A percentile compares a stretch with the other conserved stretches of the same genome.
Evolutionary conservation across 2,329 filamentous ascomycete genomes (phyloP).

Genomic region (Diplodia scrobiculata): DNA sequence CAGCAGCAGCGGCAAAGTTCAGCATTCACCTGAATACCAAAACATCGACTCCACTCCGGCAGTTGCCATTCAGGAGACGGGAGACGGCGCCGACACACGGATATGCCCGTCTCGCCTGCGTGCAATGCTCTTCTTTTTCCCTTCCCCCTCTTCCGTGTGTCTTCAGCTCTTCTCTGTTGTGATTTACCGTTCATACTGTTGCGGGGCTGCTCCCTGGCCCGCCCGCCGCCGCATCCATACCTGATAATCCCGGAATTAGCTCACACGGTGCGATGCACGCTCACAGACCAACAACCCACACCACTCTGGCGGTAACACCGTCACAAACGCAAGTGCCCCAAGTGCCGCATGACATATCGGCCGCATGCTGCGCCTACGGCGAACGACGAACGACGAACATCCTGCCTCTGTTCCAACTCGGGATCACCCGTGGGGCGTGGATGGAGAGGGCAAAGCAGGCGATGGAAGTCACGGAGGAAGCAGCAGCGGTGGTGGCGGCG

Average conservation of each 20-base stretch:
- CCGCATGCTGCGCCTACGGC: not conserved
- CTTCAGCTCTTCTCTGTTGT: not conserved
- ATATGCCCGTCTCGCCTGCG: not conserved
- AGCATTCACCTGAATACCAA: not conserved
- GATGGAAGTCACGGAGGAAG: not conserved
- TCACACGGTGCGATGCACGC: not conserved
- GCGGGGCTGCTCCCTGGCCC: not conserved
- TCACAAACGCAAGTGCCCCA: not conserved
- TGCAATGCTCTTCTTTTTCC: not conserved
- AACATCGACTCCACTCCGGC: not conserved
- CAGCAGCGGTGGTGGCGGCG: no score
- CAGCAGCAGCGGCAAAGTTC: not conserved
- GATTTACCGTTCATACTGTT: not conserved
- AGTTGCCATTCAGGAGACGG: not conserved
- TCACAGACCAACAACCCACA: not conserved
- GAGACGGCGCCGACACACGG: not conserved
- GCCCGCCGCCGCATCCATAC: not conserved
- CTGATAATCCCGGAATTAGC: not conserved
- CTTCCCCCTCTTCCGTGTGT: not conserved
- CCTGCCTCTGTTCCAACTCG: not conserved
- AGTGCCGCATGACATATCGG: not conserved
- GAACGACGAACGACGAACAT: not conserved
- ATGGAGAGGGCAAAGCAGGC: not conserved
- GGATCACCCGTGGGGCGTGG: conserved; percentile 16
- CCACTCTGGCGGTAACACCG: not conserved